phyloP scores from a whole-genome alignment of 345 rosid species.

The Citrus australasica region DNA sequence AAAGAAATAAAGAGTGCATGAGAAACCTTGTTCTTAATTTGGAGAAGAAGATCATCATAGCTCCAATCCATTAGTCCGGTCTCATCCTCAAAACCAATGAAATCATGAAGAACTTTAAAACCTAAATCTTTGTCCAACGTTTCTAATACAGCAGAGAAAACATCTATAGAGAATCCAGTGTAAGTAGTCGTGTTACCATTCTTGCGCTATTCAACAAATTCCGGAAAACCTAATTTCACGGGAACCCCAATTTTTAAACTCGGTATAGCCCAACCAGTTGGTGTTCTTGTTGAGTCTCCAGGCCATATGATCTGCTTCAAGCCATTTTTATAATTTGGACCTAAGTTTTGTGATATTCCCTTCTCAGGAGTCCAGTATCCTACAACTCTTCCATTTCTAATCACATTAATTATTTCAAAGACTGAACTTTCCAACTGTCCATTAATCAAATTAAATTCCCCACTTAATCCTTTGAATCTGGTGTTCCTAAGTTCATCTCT shows the following conservation, averaged over 20 bases:
- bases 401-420: constrained; percentile 45
- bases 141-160: constrained; percentile 32
- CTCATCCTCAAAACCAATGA: constrained; percentile 5
- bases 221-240: constrained; percentile 19
- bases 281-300: constrained; percentile 9
- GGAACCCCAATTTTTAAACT: constrained; percentile 36
- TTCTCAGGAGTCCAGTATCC: constrained; percentile 39
- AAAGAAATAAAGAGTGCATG: neutral
- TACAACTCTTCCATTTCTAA: constrained; percentile 24
- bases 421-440: constrained; percentile 32
- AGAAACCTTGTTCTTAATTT: constrained; percentile 15
- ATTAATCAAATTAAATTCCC: constrained; percentile 19
- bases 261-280: constrained; percentile 23
- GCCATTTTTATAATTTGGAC: neutral
- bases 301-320: constrained; percentile 22
- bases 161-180: constrained; percentile 32
- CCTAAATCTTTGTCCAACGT: constrained; percentile 11
- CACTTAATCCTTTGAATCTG: constrained; percentile 12
- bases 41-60: constrained; percentile 25
- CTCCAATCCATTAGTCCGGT: constrained; percentile 3
- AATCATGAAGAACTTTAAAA: constrained; percentile 22
- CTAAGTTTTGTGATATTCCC: constrained; percentile 1
- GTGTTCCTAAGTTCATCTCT: neutral
- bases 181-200: neutral
- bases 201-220: constrained; percentile 29